Base-by-base conservation (phyloP, 306 rosid species). In the Lathyrus aphaca region DNA sequence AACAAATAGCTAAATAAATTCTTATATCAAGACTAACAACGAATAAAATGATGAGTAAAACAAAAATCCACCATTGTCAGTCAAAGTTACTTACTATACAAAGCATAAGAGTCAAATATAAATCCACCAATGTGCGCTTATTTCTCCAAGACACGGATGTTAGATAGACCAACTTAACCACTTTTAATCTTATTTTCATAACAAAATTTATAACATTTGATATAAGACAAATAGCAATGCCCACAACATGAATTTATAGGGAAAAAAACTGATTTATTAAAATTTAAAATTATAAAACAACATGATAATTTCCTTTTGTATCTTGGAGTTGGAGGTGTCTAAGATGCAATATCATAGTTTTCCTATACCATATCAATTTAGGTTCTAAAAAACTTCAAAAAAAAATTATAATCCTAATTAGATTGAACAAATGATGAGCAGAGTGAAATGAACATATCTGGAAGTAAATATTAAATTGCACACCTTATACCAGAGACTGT, bases 401-500 rank as follows among this genome's bases (percentile, higher is more conserved):
- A 23, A 23, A 71, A 72, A 65, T n/a, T 16, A 48, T 46, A 60
- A 35, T 59, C 30, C 64, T 64, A 59, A 57, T 11, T 23, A 42
- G 15, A 50, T 55, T 35, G 18, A 38, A 27, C 13, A 46, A 56
- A 49, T 11, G n/a, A 60, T 16, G 55, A 71, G 55, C n/a, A 51
- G 25, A 42, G 44, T 1, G 57, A 56, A 16, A 58, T 25, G 13
- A 19, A 59, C 43, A 68, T 29, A 59, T 40, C 17, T 63, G 50
- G 66, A 50, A 59, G 60, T 14, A 72, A 39, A 45, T 39, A 49
- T 78, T 69, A 56, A 73, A 43, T 40, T 43, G 51, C 74, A 75
- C 81, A 95, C 99, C 99, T 91, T 79, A 95, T 58, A 73, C 96
- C 97, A 71, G 97, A 95, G 76, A 95, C 99, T 2, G 97, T 95